Conservation (phyloP, 495 filamentous ascomycete genomes). For the Neurospora sp. region DNA sequence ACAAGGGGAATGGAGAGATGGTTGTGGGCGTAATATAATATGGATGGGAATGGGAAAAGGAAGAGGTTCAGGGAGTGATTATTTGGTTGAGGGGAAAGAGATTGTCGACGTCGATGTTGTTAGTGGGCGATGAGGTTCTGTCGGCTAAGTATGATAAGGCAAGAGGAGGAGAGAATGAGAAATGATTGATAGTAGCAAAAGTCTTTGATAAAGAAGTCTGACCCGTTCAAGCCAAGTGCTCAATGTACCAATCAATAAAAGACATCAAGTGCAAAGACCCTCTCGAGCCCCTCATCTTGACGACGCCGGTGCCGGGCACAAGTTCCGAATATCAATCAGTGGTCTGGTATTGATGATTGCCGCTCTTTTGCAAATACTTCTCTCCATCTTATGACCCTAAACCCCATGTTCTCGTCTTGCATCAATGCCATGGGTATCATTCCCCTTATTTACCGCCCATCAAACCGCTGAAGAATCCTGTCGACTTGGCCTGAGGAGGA, state of each 20-base stretch:
- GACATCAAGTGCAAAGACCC: background rate
- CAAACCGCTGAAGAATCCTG: constrained; percentile 11
- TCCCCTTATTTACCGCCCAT: constrained; percentile 14
- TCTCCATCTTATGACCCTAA: background rate
- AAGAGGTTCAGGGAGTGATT: background rate
- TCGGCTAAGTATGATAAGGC: background rate
- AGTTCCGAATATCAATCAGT: background rate
- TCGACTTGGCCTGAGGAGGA: constrained; percentile 46
- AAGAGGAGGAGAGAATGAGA: background rate
- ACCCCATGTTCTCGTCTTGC: background rate
- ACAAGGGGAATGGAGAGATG: background rate
- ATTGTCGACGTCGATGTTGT: background rate
- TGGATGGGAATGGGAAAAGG: background rate
- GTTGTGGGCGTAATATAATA: background rate
- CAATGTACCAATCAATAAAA: background rate
- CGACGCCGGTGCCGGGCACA: background rate
- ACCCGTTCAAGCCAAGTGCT: background rate
- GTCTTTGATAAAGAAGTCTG: background rate
- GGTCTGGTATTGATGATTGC: background rate
- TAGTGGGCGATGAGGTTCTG: background rate
- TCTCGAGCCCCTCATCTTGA: background rate
- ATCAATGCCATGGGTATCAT: background rate
- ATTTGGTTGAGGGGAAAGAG: background rate
- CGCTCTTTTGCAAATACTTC: background rate
- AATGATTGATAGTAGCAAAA: background rate